A percentile compares a stretch with the other conserved stretches of the same genome.
Conservation (phyloP, 2,329 filamentous ascomycete genomes). For the Shiraia bambusicola region DNA sequence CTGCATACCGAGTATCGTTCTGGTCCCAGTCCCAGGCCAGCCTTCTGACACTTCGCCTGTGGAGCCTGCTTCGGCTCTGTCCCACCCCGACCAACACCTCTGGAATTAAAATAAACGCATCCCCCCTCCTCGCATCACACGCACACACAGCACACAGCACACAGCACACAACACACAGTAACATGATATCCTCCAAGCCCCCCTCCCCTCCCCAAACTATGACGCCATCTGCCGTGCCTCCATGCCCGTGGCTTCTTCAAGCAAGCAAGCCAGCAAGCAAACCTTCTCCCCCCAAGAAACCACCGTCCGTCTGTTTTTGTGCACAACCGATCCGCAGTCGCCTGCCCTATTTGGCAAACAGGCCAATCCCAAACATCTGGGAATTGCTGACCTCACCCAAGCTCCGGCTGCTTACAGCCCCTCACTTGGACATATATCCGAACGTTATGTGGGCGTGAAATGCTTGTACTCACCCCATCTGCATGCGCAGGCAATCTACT, state of each 20-base stretch:
- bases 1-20: conserved; percentile 4
- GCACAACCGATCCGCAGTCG: conserved; percentile 1
- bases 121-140: too few relatives aligned
- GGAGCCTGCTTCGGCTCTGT: conserved; percentile 2
- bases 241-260: neutral
- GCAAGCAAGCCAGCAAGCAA: neutral
- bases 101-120: neutral
- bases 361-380: conserved; percentile 6
- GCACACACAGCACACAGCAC: too few relatives aligned
- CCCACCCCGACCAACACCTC: neutral
- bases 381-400: conserved; percentile 8
- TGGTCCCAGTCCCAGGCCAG: neutral
- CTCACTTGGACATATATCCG: conserved; percentile 18
- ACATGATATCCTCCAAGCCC: neutral
- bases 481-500: conserved; percentile 22
- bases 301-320: neutral
- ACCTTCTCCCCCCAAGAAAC: too few relatives aligned
- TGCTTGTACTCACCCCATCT: conserved; percentile 20
- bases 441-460: conserved; percentile 22
- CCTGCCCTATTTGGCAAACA: conserved; percentile 14
- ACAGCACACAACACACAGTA: too few relatives aligned
- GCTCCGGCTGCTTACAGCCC: conserved; percentile 7
- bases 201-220: neutral
- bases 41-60: neutral
- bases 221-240: neutral